Base-by-base conservation (phyloP, 164 flowering plant genomes). In the Berberis thunbergii region DNA sequence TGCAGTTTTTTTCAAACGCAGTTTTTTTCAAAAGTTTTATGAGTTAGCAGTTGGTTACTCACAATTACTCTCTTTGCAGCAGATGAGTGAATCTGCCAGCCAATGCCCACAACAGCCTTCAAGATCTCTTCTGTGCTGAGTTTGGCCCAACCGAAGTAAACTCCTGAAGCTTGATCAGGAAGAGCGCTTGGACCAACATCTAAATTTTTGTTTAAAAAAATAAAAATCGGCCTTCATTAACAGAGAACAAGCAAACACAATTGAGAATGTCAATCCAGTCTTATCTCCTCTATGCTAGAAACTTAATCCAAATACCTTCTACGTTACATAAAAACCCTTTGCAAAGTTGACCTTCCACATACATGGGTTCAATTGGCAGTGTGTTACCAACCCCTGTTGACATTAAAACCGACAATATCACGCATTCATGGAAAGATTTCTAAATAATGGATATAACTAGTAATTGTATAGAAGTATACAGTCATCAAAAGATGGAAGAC, bases 401-500 rank as follows among this genome's bases (percentile, higher is more conserved):
- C 63, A 75, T 59, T 45, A 46, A 48, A 53, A 57, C 50, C n/a
- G 56, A 43, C 10, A 7, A 54, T 48, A 12, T 63, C n/a, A 61
- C 7, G 13, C 13, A 49, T 61, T 65, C 40, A 11, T 4, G 8
- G 45, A 53, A 46, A 49, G n/a, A 45, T 38, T 1, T 54, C 4
- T 41, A 13, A 13, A 44, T 8, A 41, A 6, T 12, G 54, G 65
- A 57, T 45, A 7, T 57, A 49, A 54, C 7, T 26, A 61, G 60
- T 41, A 59, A 10, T 3, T 65, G 60, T 43, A 67, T 26, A 66
- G 69, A 68, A 49, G 63, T 52, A 58, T 78, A 85, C 90, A 82
- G 68, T 85, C 95, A 44, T 79, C 80, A 73, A 87, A 87, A 59
- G 77, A 77, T 60, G 88, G 90, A 65, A 87, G 85, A 57, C 84